These are phyloP conservation scores for Emydomyces testavorans DNA, from an alignment of 2,329 filamentous ascomycete species.

Conservation along the genomic window DNA sequence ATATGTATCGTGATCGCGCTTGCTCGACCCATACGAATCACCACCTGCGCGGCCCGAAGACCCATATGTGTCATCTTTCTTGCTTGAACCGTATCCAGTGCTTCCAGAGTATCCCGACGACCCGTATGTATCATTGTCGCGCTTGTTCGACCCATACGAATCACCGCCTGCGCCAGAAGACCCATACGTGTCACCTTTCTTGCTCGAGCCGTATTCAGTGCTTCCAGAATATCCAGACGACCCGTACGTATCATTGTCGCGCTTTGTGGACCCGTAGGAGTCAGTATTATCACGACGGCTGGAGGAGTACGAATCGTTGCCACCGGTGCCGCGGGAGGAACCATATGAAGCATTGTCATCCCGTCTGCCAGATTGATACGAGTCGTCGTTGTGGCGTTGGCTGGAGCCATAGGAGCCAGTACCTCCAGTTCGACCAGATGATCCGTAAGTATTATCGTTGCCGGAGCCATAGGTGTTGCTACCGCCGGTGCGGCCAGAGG, in stretches of 20 bases:
- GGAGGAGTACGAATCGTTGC: neutral
- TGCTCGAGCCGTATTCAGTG: neutral
- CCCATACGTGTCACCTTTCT: slow-evolving; percentile 3
- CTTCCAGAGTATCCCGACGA: slow-evolving; percentile 3
- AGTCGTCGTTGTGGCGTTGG: neutral
- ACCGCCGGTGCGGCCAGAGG: neutral
- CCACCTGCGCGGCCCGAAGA: neutral
- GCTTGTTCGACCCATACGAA: neutral
- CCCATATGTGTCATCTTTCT: slow-evolving; percentile 5
- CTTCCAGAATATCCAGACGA: neutral
- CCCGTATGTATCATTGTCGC: slow-evolving; percentile 1
- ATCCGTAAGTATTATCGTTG: neutral
- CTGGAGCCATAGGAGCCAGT: slow-evolving; percentile 1
- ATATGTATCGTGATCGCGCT: slow-evolving; percentile 2
- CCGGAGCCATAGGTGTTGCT: neutral
- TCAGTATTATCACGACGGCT: neutral
- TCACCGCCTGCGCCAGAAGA: neutral
- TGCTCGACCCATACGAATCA: slow-evolving; percentile 9
- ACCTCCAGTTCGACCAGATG: neutral
- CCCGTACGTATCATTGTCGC: slow-evolving; percentile 4
- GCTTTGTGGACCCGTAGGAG: slow-evolving; percentile 1
- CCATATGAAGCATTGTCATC: neutral
- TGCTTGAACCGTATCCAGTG: slow-evolving; percentile 5
- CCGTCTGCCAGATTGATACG: neutral
- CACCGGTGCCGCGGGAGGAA: neutral